These are phyloP conservation scores for Triadica sebifera DNA, from an alignment of 345 rosid species.

Conservation along the genomic window DNA sequence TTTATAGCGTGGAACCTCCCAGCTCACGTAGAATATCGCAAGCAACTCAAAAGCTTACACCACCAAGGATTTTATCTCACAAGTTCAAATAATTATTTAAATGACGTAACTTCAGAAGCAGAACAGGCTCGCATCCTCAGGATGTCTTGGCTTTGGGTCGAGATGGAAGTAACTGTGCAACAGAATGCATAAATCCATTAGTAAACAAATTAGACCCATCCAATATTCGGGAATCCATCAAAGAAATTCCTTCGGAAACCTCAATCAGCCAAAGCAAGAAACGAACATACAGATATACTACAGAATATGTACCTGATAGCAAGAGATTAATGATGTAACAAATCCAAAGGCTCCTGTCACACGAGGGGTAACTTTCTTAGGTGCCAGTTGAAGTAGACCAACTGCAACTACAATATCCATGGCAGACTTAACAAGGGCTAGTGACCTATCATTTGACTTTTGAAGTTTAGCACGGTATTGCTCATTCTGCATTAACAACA, in stretches of 20 bases:
- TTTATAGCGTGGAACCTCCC: background rate
- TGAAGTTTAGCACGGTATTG: constrained; percentile 67
- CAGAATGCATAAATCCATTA: constrained; percentile 15
- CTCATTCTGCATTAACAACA: constrained; percentile 50
- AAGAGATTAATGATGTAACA: constrained; percentile 76
- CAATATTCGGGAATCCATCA: background rate
- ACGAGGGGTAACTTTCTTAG: constrained; percentile 83
- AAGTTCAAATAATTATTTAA: constrained; percentile 30
- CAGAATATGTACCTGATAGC: constrained; percentile 71
- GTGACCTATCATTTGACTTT: constrained; percentile 76
- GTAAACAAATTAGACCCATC: background rate
- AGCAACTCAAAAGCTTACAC: constrained; percentile 37
- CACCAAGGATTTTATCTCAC: constrained; percentile 23
- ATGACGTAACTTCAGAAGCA: constrained; percentile 19
- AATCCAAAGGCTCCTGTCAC: constrained; percentile 89
- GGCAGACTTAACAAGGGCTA: constrained; percentile 75
- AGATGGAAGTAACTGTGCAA: constrained; percentile 65
- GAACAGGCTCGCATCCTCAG: constrained; percentile 29
- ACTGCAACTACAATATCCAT: constrained; percentile 83
- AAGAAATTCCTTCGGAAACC: background rate
- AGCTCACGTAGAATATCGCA: constrained; percentile 19
- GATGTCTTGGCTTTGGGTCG: constrained; percentile 54
- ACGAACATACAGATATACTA: background rate
- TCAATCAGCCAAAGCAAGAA: background rate
- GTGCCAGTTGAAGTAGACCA: constrained; percentile 87